A percentile compares a stretch with the other conserved stretches of the same genome.
phyloP scores from a whole-genome alignment of 805 yeast species.

The Komagataella ulmi region DNA sequence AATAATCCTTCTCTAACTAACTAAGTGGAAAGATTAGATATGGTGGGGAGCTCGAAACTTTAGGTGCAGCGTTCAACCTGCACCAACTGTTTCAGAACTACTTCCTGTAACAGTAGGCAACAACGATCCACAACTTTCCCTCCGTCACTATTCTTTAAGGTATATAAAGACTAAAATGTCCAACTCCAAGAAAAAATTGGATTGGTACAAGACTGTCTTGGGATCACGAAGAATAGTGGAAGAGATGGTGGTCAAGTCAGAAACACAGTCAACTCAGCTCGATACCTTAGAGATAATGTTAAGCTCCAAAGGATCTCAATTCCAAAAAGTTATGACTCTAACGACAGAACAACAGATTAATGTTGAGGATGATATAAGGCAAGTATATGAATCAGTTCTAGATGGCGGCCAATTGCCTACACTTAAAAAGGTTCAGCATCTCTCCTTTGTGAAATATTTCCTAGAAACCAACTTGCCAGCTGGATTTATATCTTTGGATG shows the following conservation, averaged over 20 bases:
- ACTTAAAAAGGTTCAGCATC: constrained; percentile 23
- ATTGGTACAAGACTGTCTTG: not conserved
- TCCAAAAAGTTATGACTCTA: constrained; percentile 14
- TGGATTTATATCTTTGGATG: constrained; percentile 49
- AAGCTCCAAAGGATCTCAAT: constrained; percentile 5
- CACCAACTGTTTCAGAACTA: not conserved
- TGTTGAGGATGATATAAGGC: constrained; percentile 20
- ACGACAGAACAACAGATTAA: constrained; percentile 25
- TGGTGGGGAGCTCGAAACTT: not conserved
- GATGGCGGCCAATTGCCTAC: constrained; percentile 16
- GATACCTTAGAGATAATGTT: constrained; percentile 14
- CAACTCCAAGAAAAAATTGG: not conserved
- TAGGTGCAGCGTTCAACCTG: not conserved
- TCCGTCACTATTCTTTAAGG: not conserved
- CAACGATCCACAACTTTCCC: not conserved
- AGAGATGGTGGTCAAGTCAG: not conserved
- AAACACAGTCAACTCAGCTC: constrained; percentile 2
- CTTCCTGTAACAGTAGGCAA: not conserved
- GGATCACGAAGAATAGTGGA: not conserved
- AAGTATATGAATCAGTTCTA: constrained; percentile 17
- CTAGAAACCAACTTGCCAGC: constrained; percentile 33
- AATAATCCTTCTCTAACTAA: not conserved
- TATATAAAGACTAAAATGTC: not conserved
- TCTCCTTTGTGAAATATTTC: constrained; percentile 25
- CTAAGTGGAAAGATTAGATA: not conserved